Evolutionary conservation across 768 basidiomycete species (phyloP), one percentile per base, ranked within the genome.

Genomic region (Clitopilus passeckerianus): DNA sequence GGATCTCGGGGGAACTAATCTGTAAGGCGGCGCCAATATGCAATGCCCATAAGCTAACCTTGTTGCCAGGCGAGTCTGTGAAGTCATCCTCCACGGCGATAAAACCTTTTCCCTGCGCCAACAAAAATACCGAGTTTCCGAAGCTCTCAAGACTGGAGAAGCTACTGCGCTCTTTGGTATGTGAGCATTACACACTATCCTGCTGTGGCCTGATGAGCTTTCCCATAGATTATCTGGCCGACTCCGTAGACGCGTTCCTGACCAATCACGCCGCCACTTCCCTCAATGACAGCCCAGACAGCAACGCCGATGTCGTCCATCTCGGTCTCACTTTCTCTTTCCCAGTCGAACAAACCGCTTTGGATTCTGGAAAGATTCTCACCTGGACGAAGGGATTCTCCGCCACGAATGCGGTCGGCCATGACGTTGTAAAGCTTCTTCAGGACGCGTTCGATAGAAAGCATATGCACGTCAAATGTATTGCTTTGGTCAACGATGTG

Each of bases 261-360:
- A 96, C 92, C 14, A 76, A 73, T 14, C 75, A 79, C 59, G 73
- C 80, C 33, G 75, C 76, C 20, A 73, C 71, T 23, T 82, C 87
- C 30, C 80, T 81, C 58, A 64, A 71, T 9, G 67, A 66, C 54
- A 59, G 59, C 50, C 60, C 60, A 16, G 59, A 52, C 18, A 59
- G 61, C 12, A 64, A 61, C 16, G 65, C 71, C 0, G 75, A 81
- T 64, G 65, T 73, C 1, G 75, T 84, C 8, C 74, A 78, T 54
- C 86, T 99, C 2, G 97, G 96, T 8, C 81, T 99, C 56, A 98
- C 97, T 0, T 99, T 98, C 72, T 95, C 92, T 27, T 97, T 98
- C 78, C 97, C 97, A 1, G 97, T 98, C 27, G 93, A 97, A 67
- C 97, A 99, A 70, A 94, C 93, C 0, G 95, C 97, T 0, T 81